These are phyloP conservation scores for Whalleya microplaca DNA, from an alignment of 2,329 filamentous ascomycete genomes.

Conservation along the genomic window DNA sequence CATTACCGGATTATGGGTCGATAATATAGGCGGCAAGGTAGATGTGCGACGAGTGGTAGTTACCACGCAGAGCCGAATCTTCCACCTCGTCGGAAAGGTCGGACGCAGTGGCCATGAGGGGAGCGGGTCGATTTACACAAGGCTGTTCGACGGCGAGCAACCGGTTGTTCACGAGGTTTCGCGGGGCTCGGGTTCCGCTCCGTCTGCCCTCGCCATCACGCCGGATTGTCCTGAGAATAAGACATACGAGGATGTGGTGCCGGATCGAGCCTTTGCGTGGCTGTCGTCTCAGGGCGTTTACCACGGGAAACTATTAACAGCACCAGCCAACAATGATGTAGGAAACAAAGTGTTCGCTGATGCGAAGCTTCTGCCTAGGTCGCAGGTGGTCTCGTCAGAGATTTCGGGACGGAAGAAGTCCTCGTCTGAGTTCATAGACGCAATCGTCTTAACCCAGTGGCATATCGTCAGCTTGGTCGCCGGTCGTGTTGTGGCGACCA, in stretches of 20 bases:
- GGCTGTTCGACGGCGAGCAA: slow-evolving; percentile 84
- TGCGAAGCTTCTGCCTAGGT: slow-evolving; percentile 75
- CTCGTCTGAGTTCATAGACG: slow-evolving; percentile 73
- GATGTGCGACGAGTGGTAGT: slow-evolving; percentile 80
- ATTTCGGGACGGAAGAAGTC: slow-evolving; percentile 66
- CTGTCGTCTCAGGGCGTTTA: slow-evolving; percentile 84
- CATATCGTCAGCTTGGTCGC: slow-evolving; percentile 86
- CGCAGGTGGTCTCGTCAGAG: slow-evolving; percentile 72
- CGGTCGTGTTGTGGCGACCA: slow-evolving; percentile 80
- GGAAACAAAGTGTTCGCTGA: slow-evolving; percentile 77
- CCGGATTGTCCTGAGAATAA: slow-evolving; percentile 67
- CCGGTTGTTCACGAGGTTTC: slow-evolving; percentile 76
- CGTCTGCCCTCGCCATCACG: slow-evolving; percentile 74
- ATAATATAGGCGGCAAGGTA: slow-evolving; percentile 67
- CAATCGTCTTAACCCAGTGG: slow-evolving; percentile 89
- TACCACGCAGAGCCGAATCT: slow-evolving; percentile 75
- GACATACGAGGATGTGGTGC: slow-evolving; percentile 57
- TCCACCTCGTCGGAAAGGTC: slow-evolving; percentile 80
- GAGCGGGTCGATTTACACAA: slow-evolving; percentile 82
- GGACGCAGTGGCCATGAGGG: slow-evolving; percentile 76
- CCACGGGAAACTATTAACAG: slow-evolving; percentile 76
- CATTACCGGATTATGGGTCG: slow-evolving; percentile 84
- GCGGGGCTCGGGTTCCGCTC: slow-evolving; percentile 59
- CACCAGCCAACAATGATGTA: slow-evolving; percentile 64
- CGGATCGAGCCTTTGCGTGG: slow-evolving; percentile 86